Evolutionary conservation across 202 grass and related monocot species (phyloP).

Genomic region (Setaria viridis): DNA sequence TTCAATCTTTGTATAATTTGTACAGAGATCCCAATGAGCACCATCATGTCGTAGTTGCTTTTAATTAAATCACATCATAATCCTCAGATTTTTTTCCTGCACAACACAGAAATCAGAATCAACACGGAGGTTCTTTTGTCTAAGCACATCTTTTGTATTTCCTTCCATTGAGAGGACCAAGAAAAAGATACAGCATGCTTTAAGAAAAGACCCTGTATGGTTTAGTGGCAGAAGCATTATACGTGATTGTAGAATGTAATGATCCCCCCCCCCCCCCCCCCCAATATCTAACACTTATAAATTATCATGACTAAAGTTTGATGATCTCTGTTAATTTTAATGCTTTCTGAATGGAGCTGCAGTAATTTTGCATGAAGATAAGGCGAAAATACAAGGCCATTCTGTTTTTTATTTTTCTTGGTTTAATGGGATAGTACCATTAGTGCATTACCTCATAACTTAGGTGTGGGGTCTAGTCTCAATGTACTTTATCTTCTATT

Average conservation of each 20-base stretch:
- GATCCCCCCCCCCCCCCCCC: background rate
- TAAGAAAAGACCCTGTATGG: background rate
- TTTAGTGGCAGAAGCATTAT: background rate
- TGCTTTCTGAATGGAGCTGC: background rate
- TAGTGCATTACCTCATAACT: background rate
- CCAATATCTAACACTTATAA: background rate
- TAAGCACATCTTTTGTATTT: conserved; percentile 1
- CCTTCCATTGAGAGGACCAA: background rate
- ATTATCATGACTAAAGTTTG: background rate
- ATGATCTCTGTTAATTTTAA: background rate
- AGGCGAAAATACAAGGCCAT: background rate
- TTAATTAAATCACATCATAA: background rate
- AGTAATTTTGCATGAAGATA: background rate
- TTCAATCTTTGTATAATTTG: background rate
- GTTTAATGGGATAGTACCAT: background rate
- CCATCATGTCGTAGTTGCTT: background rate
- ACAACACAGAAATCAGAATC: background rate
- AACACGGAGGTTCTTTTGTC: background rate
- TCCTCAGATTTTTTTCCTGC: background rate
- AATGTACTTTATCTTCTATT: conserved; percentile 20
- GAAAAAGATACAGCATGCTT: background rate
- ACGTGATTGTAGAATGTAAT: conserved; percentile 4
- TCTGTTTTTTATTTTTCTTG: background rate
- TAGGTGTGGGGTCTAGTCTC: conserved; percentile 24
- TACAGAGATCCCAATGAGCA: background rate